A percentile compares a stretch with the other conserved stretches of the same genome.
Evolutionary conservation across 2,329 filamentous ascomycete genomes (phyloP).

Genomic region (Claviceps africana): DNA sequence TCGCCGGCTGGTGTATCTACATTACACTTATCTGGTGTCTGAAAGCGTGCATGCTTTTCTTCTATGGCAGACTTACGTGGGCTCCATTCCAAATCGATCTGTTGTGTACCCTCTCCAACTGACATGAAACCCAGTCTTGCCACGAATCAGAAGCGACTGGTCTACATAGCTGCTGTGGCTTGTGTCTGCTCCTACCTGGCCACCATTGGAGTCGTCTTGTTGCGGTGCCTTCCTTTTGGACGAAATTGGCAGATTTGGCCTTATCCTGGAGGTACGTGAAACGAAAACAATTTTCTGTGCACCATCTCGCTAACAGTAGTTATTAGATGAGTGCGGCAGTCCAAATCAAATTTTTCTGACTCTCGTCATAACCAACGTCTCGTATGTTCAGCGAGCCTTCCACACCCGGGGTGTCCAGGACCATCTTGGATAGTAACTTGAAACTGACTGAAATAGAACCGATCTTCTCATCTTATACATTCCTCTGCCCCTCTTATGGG

Average conservation of each 20-base stretch:
- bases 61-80: constrained; percentile 25
- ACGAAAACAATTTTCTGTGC: not conserved
- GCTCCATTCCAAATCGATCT: constrained; percentile 3
- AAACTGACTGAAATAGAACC: constrained; percentile 7
- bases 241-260: constrained; percentile 15
- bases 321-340: constrained; percentile 10
- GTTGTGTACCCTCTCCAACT: not conserved
- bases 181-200: constrained; percentile 9
- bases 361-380: constrained; percentile 12
- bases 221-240: constrained; percentile 11
- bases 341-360: constrained; percentile 11
- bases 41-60: constrained; percentile 25
- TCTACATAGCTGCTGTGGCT: constrained; percentile 8
- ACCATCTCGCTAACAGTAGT: not conserved
- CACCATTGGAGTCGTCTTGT: constrained; percentile 11
- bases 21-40: constrained; percentile 24
- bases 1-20: constrained; percentile 23
- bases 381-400: constrained; percentile 5
- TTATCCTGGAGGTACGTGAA: constrained; percentile 11
- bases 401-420: not conserved
- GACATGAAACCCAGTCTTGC: constrained; percentile 8
- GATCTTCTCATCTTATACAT: constrained; percentile 13
- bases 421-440: not conserved
- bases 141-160: constrained; percentile 10
- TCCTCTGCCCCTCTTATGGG: constrained; percentile 12